Evolutionary conservation across 2,329 filamentous ascomycete genomes (phyloP).

Genomic region (Colletotrichum noveboracense): DNA sequence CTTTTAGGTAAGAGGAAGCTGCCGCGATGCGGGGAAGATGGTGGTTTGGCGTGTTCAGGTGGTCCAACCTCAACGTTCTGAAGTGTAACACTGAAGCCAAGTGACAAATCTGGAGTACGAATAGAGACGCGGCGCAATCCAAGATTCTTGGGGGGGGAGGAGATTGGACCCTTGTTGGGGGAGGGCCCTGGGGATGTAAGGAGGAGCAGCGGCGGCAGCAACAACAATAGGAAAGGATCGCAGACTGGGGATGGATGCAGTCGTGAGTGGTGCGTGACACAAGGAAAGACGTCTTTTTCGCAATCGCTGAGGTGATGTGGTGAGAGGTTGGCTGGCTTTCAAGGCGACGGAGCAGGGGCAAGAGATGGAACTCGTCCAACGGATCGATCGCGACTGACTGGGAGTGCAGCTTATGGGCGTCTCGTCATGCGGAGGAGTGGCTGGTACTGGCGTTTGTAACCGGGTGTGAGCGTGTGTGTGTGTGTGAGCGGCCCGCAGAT

Average conservation of each 20-base stretch:
- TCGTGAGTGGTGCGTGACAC: slow-evolving; percentile 29
- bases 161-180: background rate
- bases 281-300: slow-evolving; percentile 22
- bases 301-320: slow-evolving; percentile 22
- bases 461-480: background rate
- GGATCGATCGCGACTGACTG: background rate
- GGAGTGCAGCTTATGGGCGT: background rate
- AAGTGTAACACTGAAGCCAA: slow-evolving; percentile 1
- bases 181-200: background rate
- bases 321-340: background rate
- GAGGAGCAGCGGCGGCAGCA: background rate
- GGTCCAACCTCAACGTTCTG: slow-evolving; percentile 22
- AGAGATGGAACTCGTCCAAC: background rate
- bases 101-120: slow-evolving; percentile 21
- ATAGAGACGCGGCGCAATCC: background rate
- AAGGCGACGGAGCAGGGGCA: slow-evolving; percentile 1
- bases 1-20: slow-evolving; percentile 52
- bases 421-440: slow-evolving; percentile 3
- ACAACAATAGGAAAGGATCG: background rate
- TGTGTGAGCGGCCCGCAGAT: slow-evolving; percentile 23
- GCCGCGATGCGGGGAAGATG: slow-evolving; percentile 47
- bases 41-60: slow-evolving; percentile 23
- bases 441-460: background rate
- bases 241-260: background rate
- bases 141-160: background rate